These are phyloP conservation scores for Dactylorhiza incarnata DNA, from an alignment of 106 monocot genomes.

Conservation along the genomic window DNA sequence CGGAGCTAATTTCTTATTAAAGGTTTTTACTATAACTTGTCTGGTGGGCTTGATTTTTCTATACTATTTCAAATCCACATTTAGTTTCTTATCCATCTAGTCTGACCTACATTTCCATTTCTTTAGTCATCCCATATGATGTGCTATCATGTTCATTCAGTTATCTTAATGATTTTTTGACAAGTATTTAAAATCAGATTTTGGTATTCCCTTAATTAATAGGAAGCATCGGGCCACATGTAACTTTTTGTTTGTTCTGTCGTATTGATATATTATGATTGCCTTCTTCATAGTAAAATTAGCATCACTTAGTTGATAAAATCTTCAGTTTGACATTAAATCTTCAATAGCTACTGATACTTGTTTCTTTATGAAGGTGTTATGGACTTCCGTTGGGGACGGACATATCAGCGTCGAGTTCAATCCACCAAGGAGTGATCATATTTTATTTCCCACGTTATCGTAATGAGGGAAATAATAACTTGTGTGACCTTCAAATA, in stretches of 20 bases:
- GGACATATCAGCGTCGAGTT: too few relatives aligned
- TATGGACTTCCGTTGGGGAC: too few relatives aligned
- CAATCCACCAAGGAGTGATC: too few relatives aligned
- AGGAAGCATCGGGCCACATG: background rate
- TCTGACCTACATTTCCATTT: background rate
- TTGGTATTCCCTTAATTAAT: background rate
- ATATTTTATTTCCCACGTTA: too few relatives aligned
- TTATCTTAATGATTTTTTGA: background rate
- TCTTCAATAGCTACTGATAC: background rate
- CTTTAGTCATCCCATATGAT: background rate
- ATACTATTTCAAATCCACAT: background rate
- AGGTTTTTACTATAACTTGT: conserved; percentile 29
- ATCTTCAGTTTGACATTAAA: background rate
- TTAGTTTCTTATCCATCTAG: conserved; percentile 2
- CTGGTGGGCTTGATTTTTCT: background rate
- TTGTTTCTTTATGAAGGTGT: background rate
- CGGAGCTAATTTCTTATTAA: conserved; percentile 62
- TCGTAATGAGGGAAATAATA: too few relatives aligned
- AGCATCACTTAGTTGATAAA: background rate
- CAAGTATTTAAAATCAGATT: background rate
- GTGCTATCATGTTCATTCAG: background rate
- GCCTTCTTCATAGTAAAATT: background rate
- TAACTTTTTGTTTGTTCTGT: background rate
- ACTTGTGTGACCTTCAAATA: too few relatives aligned
- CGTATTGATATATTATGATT: background rate